phyloP scores from a whole-genome alignment of 495 filamentous ascomycete genomes.

The Neurospora sp. region DNA sequence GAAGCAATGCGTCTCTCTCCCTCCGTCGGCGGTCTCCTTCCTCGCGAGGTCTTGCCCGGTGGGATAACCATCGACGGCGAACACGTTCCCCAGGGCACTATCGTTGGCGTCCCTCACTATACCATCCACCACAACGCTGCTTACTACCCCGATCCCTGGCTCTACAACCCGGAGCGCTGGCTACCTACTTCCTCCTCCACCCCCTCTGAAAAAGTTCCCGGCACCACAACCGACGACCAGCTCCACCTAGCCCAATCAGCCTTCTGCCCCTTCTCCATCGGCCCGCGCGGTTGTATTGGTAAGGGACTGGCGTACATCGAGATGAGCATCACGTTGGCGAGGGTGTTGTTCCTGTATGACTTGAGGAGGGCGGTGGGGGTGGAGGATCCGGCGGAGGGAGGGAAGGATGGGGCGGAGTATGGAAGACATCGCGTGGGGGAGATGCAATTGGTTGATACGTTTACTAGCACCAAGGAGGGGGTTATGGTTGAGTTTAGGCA shows the following conservation, averaged over 20 bases:
- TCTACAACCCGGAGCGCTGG: slow-evolving; percentile 48
- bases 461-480: slow-evolving; percentile 49
- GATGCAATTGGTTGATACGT: slow-evolving; percentile 47
- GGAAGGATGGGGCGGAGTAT: slow-evolving; percentile 27
- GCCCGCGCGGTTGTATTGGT: slow-evolving; percentile 48
- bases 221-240: neutral
- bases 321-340: slow-evolving; percentile 38
- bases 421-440: slow-evolving; percentile 37
- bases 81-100: slow-evolving; percentile 39
- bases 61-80: slow-evolving; percentile 48
- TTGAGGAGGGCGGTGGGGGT: slow-evolving; percentile 31
- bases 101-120: slow-evolving; percentile 46
- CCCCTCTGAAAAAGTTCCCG: slow-evolving; percentile 1
- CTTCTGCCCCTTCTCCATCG: slow-evolving; percentile 49
- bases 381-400: slow-evolving; percentile 32
- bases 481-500: slow-evolving; percentile 45
- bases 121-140: slow-evolving; percentile 44
- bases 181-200: slow-evolving; percentile 1
- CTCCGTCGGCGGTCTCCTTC: slow-evolving; percentile 48
- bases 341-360: slow-evolving; percentile 40
- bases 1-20: slow-evolving; percentile 64
- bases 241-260: slow-evolving; percentile 33
- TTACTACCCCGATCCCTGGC: slow-evolving; percentile 45
- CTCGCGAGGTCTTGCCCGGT: slow-evolving; percentile 52
- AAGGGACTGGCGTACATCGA: slow-evolving; percentile 47